phyloP scores from a whole-genome alignment of 306 rosid species.

The Calophaca sinica region DNA sequence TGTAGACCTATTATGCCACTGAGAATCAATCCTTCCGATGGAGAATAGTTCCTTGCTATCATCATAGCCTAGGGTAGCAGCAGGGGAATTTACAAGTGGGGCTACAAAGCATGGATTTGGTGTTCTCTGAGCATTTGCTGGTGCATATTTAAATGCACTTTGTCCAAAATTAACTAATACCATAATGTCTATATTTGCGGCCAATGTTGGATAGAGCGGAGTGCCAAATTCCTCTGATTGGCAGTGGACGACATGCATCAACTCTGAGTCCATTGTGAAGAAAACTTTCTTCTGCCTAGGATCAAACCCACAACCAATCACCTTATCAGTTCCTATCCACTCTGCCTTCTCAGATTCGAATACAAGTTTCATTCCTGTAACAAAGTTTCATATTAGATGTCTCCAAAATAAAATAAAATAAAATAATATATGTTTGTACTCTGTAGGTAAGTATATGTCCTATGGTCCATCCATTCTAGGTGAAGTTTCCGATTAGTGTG shows the following conservation, averaged over 20 bases:
- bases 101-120: slow-evolving; percentile 85
- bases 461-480: neutral
- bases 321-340: slow-evolving; percentile 79
- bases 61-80: slow-evolving; percentile 65
- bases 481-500: too few relatives aligned
- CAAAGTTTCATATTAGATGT: slow-evolving; percentile 14
- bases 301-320: slow-evolving; percentile 93
- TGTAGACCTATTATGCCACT: slow-evolving; percentile 62
- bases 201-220: slow-evolving; percentile 80
- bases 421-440: neutral
- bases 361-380: slow-evolving; percentile 77
- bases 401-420: neutral
- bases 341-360: slow-evolving; percentile 72
- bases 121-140: slow-evolving; percentile 86
- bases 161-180: slow-evolving; percentile 88
- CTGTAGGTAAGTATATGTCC: neutral
- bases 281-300: slow-evolving; percentile 88
- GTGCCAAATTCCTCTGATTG: slow-evolving; percentile 76
- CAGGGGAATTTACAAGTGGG: slow-evolving; percentile 57
- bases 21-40: slow-evolving; percentile 90
- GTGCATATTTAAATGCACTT: slow-evolving; percentile 73
- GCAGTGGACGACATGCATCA: slow-evolving; percentile 76
- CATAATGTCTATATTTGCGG: slow-evolving; percentile 64
- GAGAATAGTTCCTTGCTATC: slow-evolving; percentile 95
- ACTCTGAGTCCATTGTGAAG: slow-evolving; percentile 88